Evolutionary conservation across 306 rosid genomes (phyloP).

Genomic region (Gleditsia sinensis): DNA sequence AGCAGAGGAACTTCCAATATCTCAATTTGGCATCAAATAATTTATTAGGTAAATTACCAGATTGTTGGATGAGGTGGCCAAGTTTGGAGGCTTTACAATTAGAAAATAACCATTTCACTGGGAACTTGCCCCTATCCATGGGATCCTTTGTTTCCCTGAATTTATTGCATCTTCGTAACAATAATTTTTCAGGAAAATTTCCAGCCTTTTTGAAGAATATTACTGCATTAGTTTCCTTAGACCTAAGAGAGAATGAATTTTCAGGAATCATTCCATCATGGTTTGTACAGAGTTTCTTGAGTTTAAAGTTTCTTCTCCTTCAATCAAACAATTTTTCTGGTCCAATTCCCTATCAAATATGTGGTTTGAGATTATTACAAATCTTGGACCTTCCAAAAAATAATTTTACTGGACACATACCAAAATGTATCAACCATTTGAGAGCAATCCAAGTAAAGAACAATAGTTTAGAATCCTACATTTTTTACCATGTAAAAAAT

Average conservation of each 20-base stretch:
- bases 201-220: neutral
- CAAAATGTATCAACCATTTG: constrained; percentile 33
- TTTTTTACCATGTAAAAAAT: neutral
- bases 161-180: neutral
- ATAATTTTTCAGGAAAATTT: neutral
- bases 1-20: neutral
- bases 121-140: neutral
- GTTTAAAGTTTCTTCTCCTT: constrained; percentile 30
- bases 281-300: constrained; percentile 19
- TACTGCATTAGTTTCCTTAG: neutral
- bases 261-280: constrained; percentile 1
- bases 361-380: constrained; percentile 21
- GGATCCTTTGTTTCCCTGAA: neutral
- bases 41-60: constrained; percentile 15
- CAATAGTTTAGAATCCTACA: neutral
- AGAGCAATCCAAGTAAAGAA: constrained; percentile 4
- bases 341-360: constrained; percentile 28
- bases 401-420: constrained; percentile 16
- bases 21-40: constrained; percentile 27
- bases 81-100: neutral
- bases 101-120: neutral
- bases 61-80: constrained; percentile 22
- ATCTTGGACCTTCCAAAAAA: constrained; percentile 35
- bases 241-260: neutral
- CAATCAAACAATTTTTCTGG: constrained; percentile 27